Base-by-base conservation (phyloP, 441 rosid genomes). In the Corymbia calophylla region DNA sequence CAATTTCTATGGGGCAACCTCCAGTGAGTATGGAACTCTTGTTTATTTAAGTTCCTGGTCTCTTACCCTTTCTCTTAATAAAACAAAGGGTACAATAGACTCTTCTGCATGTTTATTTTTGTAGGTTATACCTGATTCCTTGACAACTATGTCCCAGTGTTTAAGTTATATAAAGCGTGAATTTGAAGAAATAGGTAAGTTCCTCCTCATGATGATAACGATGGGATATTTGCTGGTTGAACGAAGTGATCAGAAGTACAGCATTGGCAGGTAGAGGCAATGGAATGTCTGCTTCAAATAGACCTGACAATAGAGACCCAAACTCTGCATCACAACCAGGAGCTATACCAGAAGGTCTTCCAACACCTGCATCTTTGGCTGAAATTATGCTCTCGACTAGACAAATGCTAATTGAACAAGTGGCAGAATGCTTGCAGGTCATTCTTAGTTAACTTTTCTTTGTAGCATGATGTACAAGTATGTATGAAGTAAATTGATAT, bases 361-460 rank as follows among this genome's bases (percentile, higher is more conserved):
- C 98, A 55, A 94, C 97, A 29, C 97, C 96, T 64, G 96, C 94
- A 93, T 93, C 95, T 87, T 92, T 96, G 94, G 95, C 97, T 9
- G 96, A 94, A 89, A 93, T 95, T 89, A 87, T 96, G 91, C 88
- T 70, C 77, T 94, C 96, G 89, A 92, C 95, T 88, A 95, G 96
- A 91, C 96, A 93, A 88, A 89, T 96, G 87, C 95, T 95, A 85
- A 88, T 86, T 85, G 96, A 93, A 90, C 97, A 96, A 92, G 94
- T 92, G 91, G 94, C 93, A 87, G 97, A 95, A 90, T 91, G 93
- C 93, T 91, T 95, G 39, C 94, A 87, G 89, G 98, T 96, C 19
- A 8, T 21, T 55, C 89, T 86, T 68, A 54, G 32, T 55, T 62
- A 29, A 47, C 51, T 54, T 89, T 53, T 66, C 47, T 53, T 29